These are phyloP conservation scores for Choiromyces venosus DNA, from an alignment of 495 filamentous ascomycete species.

Conservation along the genomic window DNA sequence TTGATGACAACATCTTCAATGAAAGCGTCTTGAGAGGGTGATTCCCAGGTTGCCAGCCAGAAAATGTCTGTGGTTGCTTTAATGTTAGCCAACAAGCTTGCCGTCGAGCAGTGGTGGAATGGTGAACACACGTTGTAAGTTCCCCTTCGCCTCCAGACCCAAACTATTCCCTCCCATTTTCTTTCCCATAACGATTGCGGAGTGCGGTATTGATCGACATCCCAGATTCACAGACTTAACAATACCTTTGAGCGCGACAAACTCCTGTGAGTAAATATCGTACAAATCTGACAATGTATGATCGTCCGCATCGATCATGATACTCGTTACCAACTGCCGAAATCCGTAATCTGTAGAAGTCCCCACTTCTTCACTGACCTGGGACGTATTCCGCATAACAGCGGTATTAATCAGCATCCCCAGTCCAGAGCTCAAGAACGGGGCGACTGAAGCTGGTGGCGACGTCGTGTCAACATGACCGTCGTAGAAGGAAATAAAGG, in stretches of 20 bases:
- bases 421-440: constrained; percentile 7
- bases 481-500: background rate
- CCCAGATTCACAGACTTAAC: no score
- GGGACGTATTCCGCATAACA: constrained; percentile 14
- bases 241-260: no score
- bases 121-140: no score
- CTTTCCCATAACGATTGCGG: no score
- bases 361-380: constrained; percentile 3
- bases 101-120: no score
- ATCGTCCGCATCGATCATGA: constrained; percentile 8
- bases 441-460: constrained; percentile 6
- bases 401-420: constrained; percentile 5
- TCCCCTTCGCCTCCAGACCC: no score
- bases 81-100: no score
- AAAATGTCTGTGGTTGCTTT: constrained; percentile 6
- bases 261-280: no score
- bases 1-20: background rate
- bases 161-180: no score
- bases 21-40: background rate
- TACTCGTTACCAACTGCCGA: constrained; percentile 12
- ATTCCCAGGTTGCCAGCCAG: constrained; percentile 11
- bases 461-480: constrained; percentile 6
- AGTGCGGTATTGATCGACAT: no score
- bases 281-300: no score
- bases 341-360: background rate